A percentile compares a stretch with the other conserved stretches of the same genome.
These are phyloP conservation scores for Veloboletus limbatus DNA, from an alignment of 1,284 basidiomycete species.

Conservation along the genomic window DNA sequence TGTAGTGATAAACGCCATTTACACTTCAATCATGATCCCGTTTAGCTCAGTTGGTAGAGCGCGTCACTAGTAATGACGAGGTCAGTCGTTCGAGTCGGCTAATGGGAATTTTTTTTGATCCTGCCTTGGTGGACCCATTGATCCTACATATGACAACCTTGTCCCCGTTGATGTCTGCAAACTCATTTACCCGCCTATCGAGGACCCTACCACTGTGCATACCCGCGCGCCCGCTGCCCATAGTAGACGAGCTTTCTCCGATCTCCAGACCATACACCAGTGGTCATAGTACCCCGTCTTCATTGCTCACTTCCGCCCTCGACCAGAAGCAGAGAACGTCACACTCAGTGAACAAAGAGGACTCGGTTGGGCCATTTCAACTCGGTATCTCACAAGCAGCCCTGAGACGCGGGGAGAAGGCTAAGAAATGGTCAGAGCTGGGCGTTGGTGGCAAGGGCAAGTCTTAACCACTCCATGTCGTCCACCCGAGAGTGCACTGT, in stretches of 20 bases:
- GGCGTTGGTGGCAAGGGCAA: constrained; percentile 79
- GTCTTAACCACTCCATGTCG: constrained; percentile 31
- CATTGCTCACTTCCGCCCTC: constrained; percentile 67
- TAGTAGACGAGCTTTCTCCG: neutral
- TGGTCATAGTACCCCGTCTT: constrained; percentile 46
- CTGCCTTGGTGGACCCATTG: no score
- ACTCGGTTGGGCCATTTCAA: constrained; percentile 78
- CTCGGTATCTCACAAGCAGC: constrained; percentile 66
- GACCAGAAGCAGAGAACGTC: constrained; percentile 52
- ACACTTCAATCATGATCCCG: constrained; percentile 24
- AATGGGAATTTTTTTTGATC: constrained; percentile 39
- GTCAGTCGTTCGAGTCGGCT: constrained; percentile 53
- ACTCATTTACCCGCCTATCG: constrained; percentile 10
- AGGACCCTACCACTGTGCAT: constrained; percentile 4
- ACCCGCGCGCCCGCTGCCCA: neutral
- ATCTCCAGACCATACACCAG: constrained; percentile 45
- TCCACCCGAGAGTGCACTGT: neutral
- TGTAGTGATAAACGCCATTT: no score
- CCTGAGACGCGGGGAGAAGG: constrained; percentile 50
- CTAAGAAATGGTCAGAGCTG: constrained; percentile 81
- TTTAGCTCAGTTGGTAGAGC: constrained; percentile 62
- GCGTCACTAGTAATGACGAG: constrained; percentile 59
- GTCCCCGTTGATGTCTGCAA: constrained; percentile 15
- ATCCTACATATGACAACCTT: neutral
- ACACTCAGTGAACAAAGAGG: constrained; percentile 39